Evolutionary conservation across 176 grass and related monocot species (phyloP), one percentile per base, ranked within the genome.

Genomic region (Rhynchospora breviuscula): DNA sequence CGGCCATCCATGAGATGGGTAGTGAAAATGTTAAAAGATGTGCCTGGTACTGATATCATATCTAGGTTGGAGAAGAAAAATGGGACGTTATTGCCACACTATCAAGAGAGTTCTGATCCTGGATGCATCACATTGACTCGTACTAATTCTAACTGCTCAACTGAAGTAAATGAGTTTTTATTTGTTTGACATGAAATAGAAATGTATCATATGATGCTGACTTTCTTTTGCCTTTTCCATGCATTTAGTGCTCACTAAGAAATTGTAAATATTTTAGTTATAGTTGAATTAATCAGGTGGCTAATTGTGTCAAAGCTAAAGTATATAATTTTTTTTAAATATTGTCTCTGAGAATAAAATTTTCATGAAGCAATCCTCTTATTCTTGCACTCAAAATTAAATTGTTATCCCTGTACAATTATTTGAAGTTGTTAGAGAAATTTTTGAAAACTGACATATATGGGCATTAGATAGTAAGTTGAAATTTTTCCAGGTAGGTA

Each of bases 1-100:
- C 92, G 95, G 3, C 95, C 92, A 14, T 83, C 95, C 0, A 98
- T 98, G 95, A 88, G 92, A 87, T 18, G 60, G 2, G 91, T 98
- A 25, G 91, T 95, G 82, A 93, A 80, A 67, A 83, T 95, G 92
- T 81, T 98, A 78, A 86, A 87, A 49, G 89, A 93, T 65, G 83
- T 90, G 10, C 35, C 23, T 58, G 87, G 67, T 26, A 82, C 60
- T 46, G 75, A 81, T 18, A 86, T 44, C 84, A 90, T 70, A 73
- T 26, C 51, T 0, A 93, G 86, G 83, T 25, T 17, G 0, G 22
- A 68, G 31, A 85, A 88, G 51, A 83, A 62, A 45, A 60, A 82
- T 25, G 80, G 26, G 31, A 64, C 63, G 57, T 25, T 81, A 11
- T 81, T 44, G 12, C 31, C 57, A 22, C 59, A 81, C 19, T 64